Evolutionary conservation across 345 rosid genomes (phyloP).

Genomic region (Rhodamnia argentea): DNA sequence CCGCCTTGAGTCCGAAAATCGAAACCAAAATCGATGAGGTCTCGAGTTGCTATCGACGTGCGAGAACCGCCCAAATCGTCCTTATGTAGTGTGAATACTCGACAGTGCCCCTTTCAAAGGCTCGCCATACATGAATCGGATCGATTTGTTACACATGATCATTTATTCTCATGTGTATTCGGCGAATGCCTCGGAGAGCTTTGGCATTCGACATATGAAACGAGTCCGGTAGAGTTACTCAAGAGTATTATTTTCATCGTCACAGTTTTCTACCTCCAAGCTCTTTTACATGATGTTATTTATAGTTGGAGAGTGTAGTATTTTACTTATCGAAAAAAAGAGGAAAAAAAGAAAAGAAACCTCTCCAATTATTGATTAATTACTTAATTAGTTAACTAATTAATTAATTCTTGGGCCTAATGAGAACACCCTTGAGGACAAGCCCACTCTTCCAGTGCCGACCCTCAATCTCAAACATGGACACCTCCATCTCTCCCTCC

Average conservation of each 20-base stretch:
- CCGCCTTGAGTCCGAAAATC: background rate
- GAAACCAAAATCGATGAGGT: fast-evolving
- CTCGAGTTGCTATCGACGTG: fast-evolving
- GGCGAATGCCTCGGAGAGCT: no score
- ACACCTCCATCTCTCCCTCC: constrained; percentile 35
- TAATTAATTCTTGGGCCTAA: constrained; percentile 23
- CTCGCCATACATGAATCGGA: fast-evolving
- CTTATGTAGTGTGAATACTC: background rate
- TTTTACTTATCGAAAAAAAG: no score
- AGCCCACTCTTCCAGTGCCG: constrained; percentile 62
- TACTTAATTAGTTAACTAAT: background rate
- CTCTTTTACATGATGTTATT: no score
- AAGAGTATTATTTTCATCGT: no score
- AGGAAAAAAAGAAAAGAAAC: background rate
- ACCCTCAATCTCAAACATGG: constrained; percentile 31
- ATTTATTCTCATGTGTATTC: background rate
- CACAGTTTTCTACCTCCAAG: no score
- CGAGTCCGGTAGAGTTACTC: background rate
- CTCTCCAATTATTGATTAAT: background rate
- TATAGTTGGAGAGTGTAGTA: no score
- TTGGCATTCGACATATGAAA: fast-evolving
- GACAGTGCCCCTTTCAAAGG: background rate
- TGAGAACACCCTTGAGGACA: constrained; percentile 36
- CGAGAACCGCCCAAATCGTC: background rate
- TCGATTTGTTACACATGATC: background rate